Evolutionary conservation across 2,329 filamentous ascomycete species (phyloP).

Genomic region (Microcyclosporella mali): DNA sequence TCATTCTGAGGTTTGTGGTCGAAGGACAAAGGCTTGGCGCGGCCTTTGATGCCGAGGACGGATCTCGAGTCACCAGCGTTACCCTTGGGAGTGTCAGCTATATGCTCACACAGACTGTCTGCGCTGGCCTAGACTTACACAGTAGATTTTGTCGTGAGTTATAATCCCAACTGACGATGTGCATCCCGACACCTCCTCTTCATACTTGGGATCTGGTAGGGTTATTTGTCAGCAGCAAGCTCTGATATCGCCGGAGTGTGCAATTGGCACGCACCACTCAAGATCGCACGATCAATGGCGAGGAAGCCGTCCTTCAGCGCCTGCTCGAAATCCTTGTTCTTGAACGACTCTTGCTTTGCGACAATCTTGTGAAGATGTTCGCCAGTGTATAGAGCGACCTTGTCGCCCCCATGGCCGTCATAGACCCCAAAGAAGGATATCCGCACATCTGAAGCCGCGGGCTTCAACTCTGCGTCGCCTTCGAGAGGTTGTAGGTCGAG

Average conservation of each 20-base stretch:
- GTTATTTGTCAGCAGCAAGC: slow-evolving; percentile 22
- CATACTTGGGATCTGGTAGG: slow-evolving; percentile 79
- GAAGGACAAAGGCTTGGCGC: slow-evolving; percentile 96
- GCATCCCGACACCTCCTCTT: slow-evolving; percentile 96
- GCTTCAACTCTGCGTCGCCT: slow-evolving; percentile 44
- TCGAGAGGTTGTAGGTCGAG: slow-evolving; percentile 72
- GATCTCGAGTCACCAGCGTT: slow-evolving; percentile 95
- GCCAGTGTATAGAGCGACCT: slow-evolving; percentile 88
- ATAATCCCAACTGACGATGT: slow-evolving; percentile 89
- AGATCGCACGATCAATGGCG: slow-evolving; percentile 88
- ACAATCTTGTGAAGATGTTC: slow-evolving; percentile 92
- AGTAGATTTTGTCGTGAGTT: slow-evolving; percentile 85
- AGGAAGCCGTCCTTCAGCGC: slow-evolving; percentile 95
- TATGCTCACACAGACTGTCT: slow-evolving; percentile 1
- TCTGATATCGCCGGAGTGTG: background rate
- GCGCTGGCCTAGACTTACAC: slow-evolving; percentile 57
- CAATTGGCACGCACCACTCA: slow-evolving; percentile 64
- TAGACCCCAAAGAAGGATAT: slow-evolving; percentile 97
- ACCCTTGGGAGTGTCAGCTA: slow-evolving; percentile 53
- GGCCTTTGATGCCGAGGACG: slow-evolving; percentile 91
- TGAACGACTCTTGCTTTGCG: slow-evolving; percentile 89
- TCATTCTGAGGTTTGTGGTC: slow-evolving; percentile 99
- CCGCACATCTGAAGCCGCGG: slow-evolving; percentile 62
- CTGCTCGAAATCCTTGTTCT: slow-evolving; percentile 85
- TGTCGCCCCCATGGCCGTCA: slow-evolving; percentile 94